Percentiles rank a stretch among this genome's conserved stretches.
Conservation (phyloP, 257 asterid species). For the Nicotiana paniculata region DNA sequence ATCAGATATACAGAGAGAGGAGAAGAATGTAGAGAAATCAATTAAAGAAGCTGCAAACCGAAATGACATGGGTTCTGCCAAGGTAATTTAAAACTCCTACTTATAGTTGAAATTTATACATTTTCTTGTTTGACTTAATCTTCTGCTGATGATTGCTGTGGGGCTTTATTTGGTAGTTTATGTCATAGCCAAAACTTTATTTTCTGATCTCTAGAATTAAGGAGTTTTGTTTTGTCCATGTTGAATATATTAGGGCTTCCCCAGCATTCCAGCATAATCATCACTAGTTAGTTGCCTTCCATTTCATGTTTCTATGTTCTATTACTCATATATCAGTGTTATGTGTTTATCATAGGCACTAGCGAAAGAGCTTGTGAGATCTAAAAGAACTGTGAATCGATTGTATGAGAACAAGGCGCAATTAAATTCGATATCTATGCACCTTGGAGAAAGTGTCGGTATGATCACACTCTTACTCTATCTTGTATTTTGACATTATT, state of each 20-base stretch:
- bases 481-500: not conserved
- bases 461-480: constrained; percentile 13
- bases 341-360: constrained; percentile 43
- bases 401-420: constrained; percentile 91
- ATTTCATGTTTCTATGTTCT: not conserved
- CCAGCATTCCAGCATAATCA: not conserved
- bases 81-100: constrained; percentile 36
- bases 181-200: not conserved
- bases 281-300: not conserved
- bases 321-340: not conserved
- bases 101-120: not conserved
- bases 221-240: not conserved
- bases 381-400: constrained; percentile 76
- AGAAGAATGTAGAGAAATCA: constrained; percentile 88
- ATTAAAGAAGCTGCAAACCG: constrained; percentile 92
- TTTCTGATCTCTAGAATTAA: not conserved
- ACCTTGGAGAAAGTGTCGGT: constrained; percentile 97
- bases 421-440: constrained; percentile 90
- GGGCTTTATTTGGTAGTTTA: not conserved
- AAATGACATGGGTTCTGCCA: constrained; percentile 96
- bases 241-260: not conserved
- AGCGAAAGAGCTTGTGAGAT: constrained; percentile 87
- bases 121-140: not conserved
- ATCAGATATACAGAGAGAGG: constrained; percentile 92
- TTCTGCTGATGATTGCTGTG: no score